Conservation (phyloP, 75 land plant species). For the Cupressus sempervirens region DNA sequence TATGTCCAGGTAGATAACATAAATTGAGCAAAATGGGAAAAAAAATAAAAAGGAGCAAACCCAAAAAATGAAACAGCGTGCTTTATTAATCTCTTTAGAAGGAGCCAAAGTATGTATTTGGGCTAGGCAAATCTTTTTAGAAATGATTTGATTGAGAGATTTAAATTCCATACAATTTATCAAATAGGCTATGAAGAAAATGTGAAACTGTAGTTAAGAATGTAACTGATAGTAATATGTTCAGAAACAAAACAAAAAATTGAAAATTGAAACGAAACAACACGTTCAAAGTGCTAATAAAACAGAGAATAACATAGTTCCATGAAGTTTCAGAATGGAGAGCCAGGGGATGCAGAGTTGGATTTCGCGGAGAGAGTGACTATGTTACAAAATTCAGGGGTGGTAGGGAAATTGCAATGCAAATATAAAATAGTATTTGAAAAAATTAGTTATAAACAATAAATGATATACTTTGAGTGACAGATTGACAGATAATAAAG, state of each 20-base stretch:
- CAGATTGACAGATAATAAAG: conserved; percentile 74
- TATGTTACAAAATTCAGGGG: too few species aligned
- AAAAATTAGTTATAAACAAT: conserved; percentile 19
- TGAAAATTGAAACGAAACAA: not conserved
- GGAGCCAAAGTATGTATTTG: not conserved
- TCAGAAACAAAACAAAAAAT: not conserved
- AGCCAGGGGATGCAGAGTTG: too few species aligned
- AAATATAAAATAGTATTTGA: not conserved
- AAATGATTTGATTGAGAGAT: not conserved
- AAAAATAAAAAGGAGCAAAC: not conserved
- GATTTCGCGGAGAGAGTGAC: too few species aligned
- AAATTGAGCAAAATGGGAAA: not conserved
- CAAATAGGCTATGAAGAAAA: not conserved
- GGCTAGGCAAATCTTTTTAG: not conserved
- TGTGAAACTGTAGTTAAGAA: not conserved
- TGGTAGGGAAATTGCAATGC: not conserved
- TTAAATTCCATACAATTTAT: not conserved
- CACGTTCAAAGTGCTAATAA: not conserved
- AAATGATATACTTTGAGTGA: conserved; percentile 25
- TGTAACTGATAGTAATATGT: not conserved
- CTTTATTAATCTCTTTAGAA: not conserved
- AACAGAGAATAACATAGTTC: not conserved
- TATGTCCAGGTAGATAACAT: not conserved
- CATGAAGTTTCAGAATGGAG: too few species aligned
- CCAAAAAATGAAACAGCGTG: not conserved